phyloP scores from a whole-genome alignment of 2,329 filamentous ascomycete species.

The Penicillium sp. region DNA sequence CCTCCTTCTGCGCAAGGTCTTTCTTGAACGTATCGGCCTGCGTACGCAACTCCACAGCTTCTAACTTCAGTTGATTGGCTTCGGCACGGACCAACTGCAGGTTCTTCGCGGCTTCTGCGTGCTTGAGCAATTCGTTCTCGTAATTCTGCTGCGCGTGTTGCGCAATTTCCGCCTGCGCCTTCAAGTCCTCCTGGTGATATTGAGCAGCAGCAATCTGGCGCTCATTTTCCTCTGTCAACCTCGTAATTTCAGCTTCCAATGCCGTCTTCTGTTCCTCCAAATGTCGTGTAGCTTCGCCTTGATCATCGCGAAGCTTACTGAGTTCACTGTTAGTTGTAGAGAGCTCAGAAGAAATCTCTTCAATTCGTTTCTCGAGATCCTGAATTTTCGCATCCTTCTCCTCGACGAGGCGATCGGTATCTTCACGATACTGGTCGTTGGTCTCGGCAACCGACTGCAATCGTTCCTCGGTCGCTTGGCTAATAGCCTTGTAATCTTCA shows the following conservation, averaged over 20 bases:
- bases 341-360: slow-evolving; percentile 83
- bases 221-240: slow-evolving; percentile 83
- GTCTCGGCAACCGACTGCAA: slow-evolving; percentile 78
- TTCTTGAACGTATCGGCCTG: slow-evolving; percentile 87
- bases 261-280: slow-evolving; percentile 82
- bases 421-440: slow-evolving; percentile 84
- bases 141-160: slow-evolving; percentile 93
- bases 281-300: slow-evolving; percentile 72
- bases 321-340: slow-evolving; percentile 81
- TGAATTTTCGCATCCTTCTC: slow-evolving; percentile 80
- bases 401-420: slow-evolving; percentile 75
- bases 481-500: slow-evolving; percentile 87
- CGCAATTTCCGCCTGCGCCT: slow-evolving; percentile 91
- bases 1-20: slow-evolving; percentile 77
- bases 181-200: slow-evolving; percentile 88
- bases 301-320: slow-evolving; percentile 76
- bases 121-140: slow-evolving; percentile 90
- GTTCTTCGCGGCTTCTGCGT: slow-evolving; percentile 89
- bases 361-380: slow-evolving; percentile 80
- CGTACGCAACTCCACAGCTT: slow-evolving; percentile 73
- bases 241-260: slow-evolving; percentile 77
- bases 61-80: slow-evolving; percentile 79
- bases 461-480: slow-evolving; percentile 85
- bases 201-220: slow-evolving; percentile 78
- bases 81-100: slow-evolving; percentile 80